Percentiles rank a stretch among this genome's conserved stretches.
Evolutionary conservation across 441 rosid genomes (phyloP).

Genomic region (Metrosideros polymorpha): DNA sequence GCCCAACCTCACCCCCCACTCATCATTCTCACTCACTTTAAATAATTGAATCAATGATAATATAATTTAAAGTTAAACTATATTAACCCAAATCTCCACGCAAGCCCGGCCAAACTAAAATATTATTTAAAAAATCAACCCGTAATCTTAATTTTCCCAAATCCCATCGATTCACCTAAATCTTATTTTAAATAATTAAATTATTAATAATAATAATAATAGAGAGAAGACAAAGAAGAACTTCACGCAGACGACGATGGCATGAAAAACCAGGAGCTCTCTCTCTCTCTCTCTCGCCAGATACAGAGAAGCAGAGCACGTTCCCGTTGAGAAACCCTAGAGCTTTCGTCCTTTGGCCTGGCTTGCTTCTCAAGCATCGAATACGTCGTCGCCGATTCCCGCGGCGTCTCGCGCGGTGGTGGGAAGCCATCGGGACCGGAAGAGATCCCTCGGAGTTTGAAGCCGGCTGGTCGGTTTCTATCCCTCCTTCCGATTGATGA

Average conservation of each 20-base stretch:
- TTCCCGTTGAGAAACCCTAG: slow-evolving; percentile 30
- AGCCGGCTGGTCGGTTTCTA: background rate
- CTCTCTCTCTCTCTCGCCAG: slow-evolving; percentile 4
- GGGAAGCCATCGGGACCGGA: background rate
- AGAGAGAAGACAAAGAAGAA: background rate
- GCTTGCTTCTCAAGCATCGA: background rate
- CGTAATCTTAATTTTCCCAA: too few species aligned
- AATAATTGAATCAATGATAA: too few species aligned
- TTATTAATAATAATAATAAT: background rate
- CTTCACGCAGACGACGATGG: background rate
- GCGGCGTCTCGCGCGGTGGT: background rate
- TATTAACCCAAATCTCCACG: background rate
- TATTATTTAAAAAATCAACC: background rate
- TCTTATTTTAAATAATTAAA: background rate
- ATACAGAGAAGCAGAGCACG: background rate
- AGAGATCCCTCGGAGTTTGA: background rate
- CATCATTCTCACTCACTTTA: background rate
- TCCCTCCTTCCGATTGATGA: slow-evolving; percentile 32
- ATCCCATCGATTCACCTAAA: background rate
- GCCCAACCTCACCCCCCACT: background rate
- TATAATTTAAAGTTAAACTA: too few species aligned
- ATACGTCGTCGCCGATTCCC: background rate
- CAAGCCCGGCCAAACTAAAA: background rate
- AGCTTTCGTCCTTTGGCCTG: background rate
- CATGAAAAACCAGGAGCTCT: slow-evolving; percentile 9